These are phyloP conservation scores for Solanum chacoense DNA, from an alignment of 305 asterid genomes.

Conservation along the genomic window DNA sequence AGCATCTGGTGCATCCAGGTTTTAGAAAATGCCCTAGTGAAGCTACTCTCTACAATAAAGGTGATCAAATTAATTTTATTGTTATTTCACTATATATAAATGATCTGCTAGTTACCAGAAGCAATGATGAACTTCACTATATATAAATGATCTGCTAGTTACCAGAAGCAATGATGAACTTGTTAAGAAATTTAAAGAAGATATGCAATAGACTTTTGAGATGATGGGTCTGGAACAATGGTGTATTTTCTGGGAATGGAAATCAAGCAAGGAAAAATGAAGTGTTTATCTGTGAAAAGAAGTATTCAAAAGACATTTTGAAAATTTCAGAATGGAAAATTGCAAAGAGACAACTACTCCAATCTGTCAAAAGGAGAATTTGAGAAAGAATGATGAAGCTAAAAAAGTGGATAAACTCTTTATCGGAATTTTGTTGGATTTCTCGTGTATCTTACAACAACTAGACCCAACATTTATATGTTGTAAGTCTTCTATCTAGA, in stretches of 20 bases:
- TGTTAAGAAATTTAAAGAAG: too few species aligned
- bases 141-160: background rate
- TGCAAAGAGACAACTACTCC: background rate
- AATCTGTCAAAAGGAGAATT: background rate
- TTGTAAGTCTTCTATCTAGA: too few species aligned
- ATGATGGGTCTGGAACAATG: too few species aligned
- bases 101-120: background rate
- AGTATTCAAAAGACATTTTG: background rate
- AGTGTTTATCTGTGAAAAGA: background rate
- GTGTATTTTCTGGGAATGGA: too few species aligned
- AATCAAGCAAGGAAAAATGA: background rate
- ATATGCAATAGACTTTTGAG: too few species aligned
- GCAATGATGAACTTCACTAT: background rate
- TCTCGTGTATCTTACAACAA: too few species aligned
- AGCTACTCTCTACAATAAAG: background rate
- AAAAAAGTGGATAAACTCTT: background rate
- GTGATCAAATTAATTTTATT: too few species aligned
- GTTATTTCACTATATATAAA: background rate
- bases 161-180: too few species aligned
- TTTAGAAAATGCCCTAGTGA: background rate
- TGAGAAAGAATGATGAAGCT: background rate
- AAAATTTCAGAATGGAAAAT: background rate
- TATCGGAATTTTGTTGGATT: too few species aligned
- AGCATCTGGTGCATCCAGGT: background rate
- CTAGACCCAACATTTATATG: too few species aligned